phyloP scores from a whole-genome alignment of 345 rosid genomes.

The Citropsis articulata region DNA sequence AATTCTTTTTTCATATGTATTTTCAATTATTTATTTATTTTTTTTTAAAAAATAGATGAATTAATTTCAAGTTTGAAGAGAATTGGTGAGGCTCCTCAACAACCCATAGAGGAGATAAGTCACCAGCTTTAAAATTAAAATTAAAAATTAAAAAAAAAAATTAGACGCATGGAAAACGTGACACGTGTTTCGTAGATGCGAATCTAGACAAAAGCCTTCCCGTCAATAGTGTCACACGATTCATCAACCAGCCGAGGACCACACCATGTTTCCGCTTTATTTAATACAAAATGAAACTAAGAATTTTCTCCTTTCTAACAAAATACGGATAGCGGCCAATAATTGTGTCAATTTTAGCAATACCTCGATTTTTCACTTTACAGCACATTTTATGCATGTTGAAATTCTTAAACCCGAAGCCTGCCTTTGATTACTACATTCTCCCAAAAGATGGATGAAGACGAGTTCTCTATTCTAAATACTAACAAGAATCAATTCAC shows the following conservation, averaged over 20 bases:
- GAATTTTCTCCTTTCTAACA: too few species aligned
- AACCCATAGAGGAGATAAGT: not conserved
- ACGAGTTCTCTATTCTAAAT: too few species aligned
- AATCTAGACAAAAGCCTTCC: not conserved
- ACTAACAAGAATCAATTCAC: too few species aligned
- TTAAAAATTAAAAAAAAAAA: not conserved
- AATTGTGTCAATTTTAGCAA: too few species aligned
- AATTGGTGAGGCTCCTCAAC: not conserved
- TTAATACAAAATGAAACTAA: not conserved
- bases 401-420: too few species aligned
- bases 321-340: too few species aligned
- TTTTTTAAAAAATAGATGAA: not conserved
- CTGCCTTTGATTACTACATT: too few species aligned
- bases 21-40: not conserved
- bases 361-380: too few species aligned
- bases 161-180: not conserved
- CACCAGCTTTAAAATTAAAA: not conserved
- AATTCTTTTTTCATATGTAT: not conserved
- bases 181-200: not conserved
- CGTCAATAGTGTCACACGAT: not conserved
- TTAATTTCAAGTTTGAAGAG: not conserved
- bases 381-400: too few species aligned
- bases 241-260: not conserved
- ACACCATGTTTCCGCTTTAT: not conserved
- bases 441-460: too few species aligned